Evolutionary conservation across 352 stramenopile species (phyloP), one percentile per base, ranked within the genome.

Genomic region (Phytophthora quininea): DNA sequence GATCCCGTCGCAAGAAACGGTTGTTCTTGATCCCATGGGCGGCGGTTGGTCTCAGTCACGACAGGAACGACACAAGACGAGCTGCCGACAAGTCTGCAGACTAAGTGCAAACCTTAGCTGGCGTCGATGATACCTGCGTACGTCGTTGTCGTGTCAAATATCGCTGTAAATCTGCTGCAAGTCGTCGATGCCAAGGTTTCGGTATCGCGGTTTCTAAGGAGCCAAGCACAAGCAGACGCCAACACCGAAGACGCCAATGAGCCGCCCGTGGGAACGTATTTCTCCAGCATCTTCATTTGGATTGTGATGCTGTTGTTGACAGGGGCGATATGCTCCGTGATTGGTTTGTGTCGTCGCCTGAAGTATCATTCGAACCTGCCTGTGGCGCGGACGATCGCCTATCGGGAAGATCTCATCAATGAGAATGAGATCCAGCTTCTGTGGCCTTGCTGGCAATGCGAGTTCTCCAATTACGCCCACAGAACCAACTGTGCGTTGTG

Each of bases 381-480:
- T 24, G 40, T 33, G 29, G 2, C 30, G 38, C 30, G 33, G 48
- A 37, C 33, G 73, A 56, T 52, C 15, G 76, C 63, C 59, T 88
- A 81, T 56, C 77, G 71, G 29, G 74, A 88, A 50, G 79, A 88
- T 47, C 43, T 88, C 37, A 54, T 88, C 30, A 73, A 73, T 40
- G 73, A 83, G n/a, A 75, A 88, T 32, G 79, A 88, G 58, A 60
- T 86, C 12, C 51, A 73, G 53, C 72, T 73, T 0, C 75, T 88
- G 4, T 88, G 79, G 77, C 78, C 77, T 45, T 88, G 79, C 52
- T 74, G 71, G 52, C 71, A 77, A 49, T 88, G 79, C 54, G 74
- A 86, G 52, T 88, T 88, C 50, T 77, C 74, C 60, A 88, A 88
- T 70, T 88, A 86, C 64, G 75, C 84, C 51, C 69, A 83, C 53